Percentiles rank a stretch among this genome's conserved stretches.
These are phyloP conservation scores for Schizopora paradoxa DNA, from an alignment of 1,284 basidiomycete genomes.

Conservation along the genomic window DNA sequence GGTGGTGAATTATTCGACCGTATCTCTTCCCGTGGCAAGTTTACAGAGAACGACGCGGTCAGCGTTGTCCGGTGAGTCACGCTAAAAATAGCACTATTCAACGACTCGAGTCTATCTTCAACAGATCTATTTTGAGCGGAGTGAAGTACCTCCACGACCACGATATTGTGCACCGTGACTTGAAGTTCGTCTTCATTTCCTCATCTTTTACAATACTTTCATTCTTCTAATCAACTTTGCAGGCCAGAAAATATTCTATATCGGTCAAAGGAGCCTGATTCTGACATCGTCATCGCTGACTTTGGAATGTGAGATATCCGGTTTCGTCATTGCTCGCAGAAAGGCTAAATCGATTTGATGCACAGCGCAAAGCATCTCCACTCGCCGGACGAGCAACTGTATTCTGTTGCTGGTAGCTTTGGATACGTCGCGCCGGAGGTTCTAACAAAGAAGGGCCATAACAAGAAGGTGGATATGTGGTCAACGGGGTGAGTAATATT, in stretches of 20 bases:
- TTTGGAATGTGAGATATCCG: constrained; percentile 79
- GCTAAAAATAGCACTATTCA: background rate
- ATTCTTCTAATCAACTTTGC: constrained; percentile 2
- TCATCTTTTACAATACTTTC: background rate
- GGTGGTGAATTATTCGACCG: constrained; percentile 90
- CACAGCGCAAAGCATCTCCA: constrained; percentile 81
- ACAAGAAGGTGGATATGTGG: constrained; percentile 93
- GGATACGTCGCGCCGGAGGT: constrained; percentile 97
- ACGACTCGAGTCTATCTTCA: constrained; percentile 2
- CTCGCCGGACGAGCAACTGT: constrained; percentile 71
- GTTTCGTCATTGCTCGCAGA: background rate
- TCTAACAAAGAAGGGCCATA: constrained; percentile 76
- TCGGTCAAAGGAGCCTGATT: constrained; percentile 65
- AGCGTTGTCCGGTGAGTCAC: constrained; percentile 55
- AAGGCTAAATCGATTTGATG: constrained; percentile 12
- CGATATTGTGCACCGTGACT: constrained; percentile 88
- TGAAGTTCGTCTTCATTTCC: constrained; percentile 52
- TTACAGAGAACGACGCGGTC: constrained; percentile 85
- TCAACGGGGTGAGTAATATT: constrained; percentile 68
- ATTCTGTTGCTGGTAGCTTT: constrained; percentile 82
- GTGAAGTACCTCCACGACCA: constrained; percentile 82
- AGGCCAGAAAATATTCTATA: constrained; percentile 95
- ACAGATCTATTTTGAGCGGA: constrained; percentile 70
- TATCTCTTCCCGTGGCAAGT: constrained; percentile 77
- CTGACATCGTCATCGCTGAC: constrained; percentile 88